These are phyloP conservation scores for Trichoderma citrinoviride DNA, from an alignment of 2,329 filamentous ascomycete species.

Conservation along the genomic window DNA sequence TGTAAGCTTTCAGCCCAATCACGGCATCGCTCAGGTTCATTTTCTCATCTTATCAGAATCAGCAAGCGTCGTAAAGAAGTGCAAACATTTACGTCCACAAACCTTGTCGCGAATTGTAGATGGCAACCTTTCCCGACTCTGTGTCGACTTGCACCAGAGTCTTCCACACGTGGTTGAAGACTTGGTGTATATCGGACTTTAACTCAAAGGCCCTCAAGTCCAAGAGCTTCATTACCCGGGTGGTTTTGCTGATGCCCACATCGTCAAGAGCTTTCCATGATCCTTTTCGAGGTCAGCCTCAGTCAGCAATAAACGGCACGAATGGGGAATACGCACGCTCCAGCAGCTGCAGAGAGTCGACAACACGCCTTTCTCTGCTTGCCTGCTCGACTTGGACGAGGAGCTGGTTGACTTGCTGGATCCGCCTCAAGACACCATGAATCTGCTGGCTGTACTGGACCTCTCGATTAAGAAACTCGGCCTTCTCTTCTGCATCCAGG, in stretches of 20 bases:
- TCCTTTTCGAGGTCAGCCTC: slow-evolving; percentile 38
- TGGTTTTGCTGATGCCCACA: slow-evolving; percentile 60
- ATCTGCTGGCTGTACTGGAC: slow-evolving; percentile 59
- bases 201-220: slow-evolving; percentile 64
- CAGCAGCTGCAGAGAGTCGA: slow-evolving; percentile 57
- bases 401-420: slow-evolving; percentile 58
- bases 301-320: neutral
- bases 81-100: slow-evolving; percentile 20
- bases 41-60: slow-evolving; percentile 43
- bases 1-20: slow-evolving; percentile 56
- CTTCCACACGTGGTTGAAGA: slow-evolving; percentile 69
- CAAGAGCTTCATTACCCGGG: slow-evolving; percentile 63
- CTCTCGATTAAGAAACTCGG: slow-evolving; percentile 57
- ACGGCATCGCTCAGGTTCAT: slow-evolving; percentile 55
- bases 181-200: slow-evolving; percentile 62
- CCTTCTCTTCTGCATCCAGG: slow-evolving; percentile 52
- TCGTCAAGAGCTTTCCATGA: slow-evolving; percentile 57
- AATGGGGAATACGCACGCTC: slow-evolving; percentile 44
- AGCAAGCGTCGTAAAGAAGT: slow-evolving; percentile 11
- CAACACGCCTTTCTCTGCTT: slow-evolving; percentile 51
- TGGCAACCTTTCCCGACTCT: slow-evolving; percentile 51
- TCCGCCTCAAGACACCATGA: slow-evolving; percentile 47
- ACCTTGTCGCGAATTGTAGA: slow-evolving; percentile 55
- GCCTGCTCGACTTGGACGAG: slow-evolving; percentile 60
- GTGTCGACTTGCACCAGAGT: slow-evolving; percentile 62